Evolutionary conservation across 805 yeast genomes (phyloP).

Genomic region (Zygotorulaspora danielsina): DNA sequence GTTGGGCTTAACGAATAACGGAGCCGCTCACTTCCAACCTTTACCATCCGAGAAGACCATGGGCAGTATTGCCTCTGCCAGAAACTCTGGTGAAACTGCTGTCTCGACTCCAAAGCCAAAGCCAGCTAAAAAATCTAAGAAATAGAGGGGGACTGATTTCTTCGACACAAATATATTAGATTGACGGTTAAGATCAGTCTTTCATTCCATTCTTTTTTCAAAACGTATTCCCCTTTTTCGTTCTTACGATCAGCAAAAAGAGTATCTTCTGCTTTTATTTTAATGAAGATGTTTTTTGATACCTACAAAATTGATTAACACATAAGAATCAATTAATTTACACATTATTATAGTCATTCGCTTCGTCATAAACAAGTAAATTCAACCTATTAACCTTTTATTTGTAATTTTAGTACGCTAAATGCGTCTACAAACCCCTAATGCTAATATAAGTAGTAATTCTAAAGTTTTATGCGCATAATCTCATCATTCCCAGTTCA

Average conservation of each 20-base stretch:
- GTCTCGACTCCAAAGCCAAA: slow-evolving; percentile 17
- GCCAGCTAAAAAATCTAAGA: slow-evolving; percentile 18
- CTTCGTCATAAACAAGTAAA: slow-evolving; percentile 1
- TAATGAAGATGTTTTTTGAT: slow-evolving; percentile 5
- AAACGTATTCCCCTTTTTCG: slow-evolving; percentile 5
- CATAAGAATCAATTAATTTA: background rate
- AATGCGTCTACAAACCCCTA: no score
- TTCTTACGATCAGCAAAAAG: slow-evolving; percentile 7
- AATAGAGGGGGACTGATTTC: slow-evolving; percentile 5
- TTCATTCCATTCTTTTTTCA: background rate
- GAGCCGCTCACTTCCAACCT: slow-evolving; percentile 7
- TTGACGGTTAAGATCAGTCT: background rate
- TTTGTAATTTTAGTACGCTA: no score
- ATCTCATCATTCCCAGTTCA: no score
- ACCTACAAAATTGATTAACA: slow-evolving; percentile 5
- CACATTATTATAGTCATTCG: slow-evolving; percentile 9
- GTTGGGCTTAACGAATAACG: slow-evolving; percentile 14
- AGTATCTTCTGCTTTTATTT: slow-evolving; percentile 2
- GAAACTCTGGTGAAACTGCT: slow-evolving; percentile 44
- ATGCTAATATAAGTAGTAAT: no score
- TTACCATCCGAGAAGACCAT: slow-evolving; percentile 12
- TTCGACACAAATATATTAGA: background rate
- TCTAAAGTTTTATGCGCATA: no score
- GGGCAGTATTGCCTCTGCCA: slow-evolving; percentile 32
- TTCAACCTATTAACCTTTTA: background rate